Evolutionary conservation across 305 asterid species (phyloP), one percentile per base, ranked within the genome.

Genomic region (Fraxinus xanthoxyloides): DNA sequence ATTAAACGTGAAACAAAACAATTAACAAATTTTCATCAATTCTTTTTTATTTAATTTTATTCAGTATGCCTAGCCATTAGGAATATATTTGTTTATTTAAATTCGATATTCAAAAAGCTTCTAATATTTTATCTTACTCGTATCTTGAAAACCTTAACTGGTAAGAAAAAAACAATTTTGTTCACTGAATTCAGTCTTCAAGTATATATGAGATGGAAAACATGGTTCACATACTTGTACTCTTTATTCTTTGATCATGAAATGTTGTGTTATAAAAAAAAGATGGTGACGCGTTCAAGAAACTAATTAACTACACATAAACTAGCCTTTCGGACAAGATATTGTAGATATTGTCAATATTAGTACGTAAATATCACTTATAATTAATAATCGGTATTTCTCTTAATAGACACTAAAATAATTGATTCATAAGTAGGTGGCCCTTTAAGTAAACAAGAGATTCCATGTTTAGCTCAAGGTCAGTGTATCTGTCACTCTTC

Each of bases 311-410:
- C 86, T 73, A 61, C 69, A 81, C 72, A 76, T 85, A 78, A 82
- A 63, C 85, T 82, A 36, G 43, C 40, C 83, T 89, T 87, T 86
- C 86, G 77, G 31, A 43, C 63, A 84, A 87, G 88, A 89, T 89
- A 77, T 70, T 21, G 12, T 59, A 81, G 86, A 88, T 85, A 73
- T 82, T 87, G 82, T 77, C 56, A 32, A 79, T 30, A 69, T 24
- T 69, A 63, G 38, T 76, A 73, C 80, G 51, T 56, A 74, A 82
- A 67, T 82, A 84, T 79, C 67, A 65, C 7, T 74, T 43, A 83
- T 80, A 77, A 77, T 63, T 75, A 40, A 88, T 79, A 83, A 83
- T 81, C 46, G 72, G n/a, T 34, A 76, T 61, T 65, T 19, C 26
- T 31, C 8, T 54, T 38, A 70, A 75, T 65, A 8, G 15, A 59